Base-by-base conservation (phyloP, 345 rosid genomes). In the Rhodomyrtus tomentosa region DNA sequence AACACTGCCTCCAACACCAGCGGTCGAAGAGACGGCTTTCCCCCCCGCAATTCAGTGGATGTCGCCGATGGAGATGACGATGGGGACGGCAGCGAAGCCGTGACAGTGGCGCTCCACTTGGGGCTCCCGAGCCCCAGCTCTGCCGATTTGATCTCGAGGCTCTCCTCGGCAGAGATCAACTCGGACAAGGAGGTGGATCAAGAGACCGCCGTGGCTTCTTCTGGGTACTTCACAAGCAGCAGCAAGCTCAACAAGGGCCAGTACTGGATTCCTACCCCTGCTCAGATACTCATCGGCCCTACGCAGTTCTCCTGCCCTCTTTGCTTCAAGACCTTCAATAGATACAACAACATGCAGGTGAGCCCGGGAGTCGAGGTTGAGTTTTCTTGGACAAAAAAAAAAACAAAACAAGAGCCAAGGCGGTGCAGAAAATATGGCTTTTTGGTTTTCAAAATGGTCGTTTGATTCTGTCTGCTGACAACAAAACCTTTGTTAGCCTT, bases 321-420 rank as follows among this genome's bases (percentile, higher is more conserved):
- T 82, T 98, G 99, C 93, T 95, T 93, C 94, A 98, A 98, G 91
- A 95, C 98, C 88, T 98, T 98, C 96, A 98, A 98, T 90, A 90
- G 99, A 92, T 98, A 98, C 94, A 96, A 96, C 90, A 98, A 96
- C 94, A 96, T 98, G 99, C 99, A 98, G 96, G 99, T 96, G 88
- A 85, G 32, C 83, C 85, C n/a, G 10, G 76, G 59, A 55, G 58
- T 55, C 11, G 40, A 68, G 79, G 45, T 68, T 9, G 45, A 32
- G 79, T 36, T 68, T 36, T 68, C 76, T 68, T 32, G 45, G 38
- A 55, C 3, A 7, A 21, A 7, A 18, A 24, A 38, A 38, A 48
- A 11, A 72, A 76, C 38, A 36, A 21, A 24, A 18, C 22, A 36
- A n/a, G n/a, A n/a, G n/a, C n/a, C n/a, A n/a, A n/a, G 45, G 79